Conservation (phyloP, 768 basidiomycete genomes). For the Hemileccinum rubropunctum region DNA sequence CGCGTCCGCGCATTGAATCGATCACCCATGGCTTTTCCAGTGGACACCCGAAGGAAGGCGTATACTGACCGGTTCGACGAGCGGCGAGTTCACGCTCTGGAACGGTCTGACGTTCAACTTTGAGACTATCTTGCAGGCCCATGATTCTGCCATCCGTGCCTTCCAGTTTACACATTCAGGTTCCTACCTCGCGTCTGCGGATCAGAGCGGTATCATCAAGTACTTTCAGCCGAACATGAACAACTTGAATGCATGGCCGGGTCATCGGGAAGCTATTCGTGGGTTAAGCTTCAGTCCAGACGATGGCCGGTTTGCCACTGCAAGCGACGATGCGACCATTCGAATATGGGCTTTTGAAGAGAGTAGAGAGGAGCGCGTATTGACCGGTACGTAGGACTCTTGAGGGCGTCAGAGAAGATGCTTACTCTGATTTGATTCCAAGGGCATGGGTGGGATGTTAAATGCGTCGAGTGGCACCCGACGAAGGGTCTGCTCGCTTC, state of each 20-base stretch:
- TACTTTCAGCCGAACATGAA: conserved; percentile 99
- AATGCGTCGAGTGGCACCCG: conserved; percentile 98
- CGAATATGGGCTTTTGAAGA: conserved; percentile 95
- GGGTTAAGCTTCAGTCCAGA: conserved; percentile 91
- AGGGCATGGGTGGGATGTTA: conserved; percentile 99
- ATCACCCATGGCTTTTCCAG: conserved; percentile 38
- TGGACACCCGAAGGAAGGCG: conserved; percentile 98
- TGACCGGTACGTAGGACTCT: conserved; percentile 59
- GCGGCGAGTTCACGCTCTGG: conserved; percentile 98
- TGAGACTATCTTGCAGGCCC: conserved; percentile 98
- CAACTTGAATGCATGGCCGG: conserved; percentile 92
- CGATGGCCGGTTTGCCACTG: conserved; percentile 89
- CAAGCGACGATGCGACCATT: conserved; percentile 93
- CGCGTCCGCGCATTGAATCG: neutral
- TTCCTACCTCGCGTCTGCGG: conserved; percentile 88
- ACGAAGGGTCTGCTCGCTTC: conserved; percentile 93
- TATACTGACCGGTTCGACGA: conserved; percentile 91
- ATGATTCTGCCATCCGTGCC: conserved; percentile 91
- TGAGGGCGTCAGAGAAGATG: neutral
- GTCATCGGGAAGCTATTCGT: conserved; percentile 91
- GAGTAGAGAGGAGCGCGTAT: conserved; percentile 80
- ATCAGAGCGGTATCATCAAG: conserved; percentile 93
- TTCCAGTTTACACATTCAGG: conserved; percentile 91
- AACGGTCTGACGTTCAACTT: conserved; percentile 99
- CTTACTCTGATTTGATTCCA: conserved; percentile 11